These are phyloP conservation scores for Plasmopara halstedii DNA, from an alignment of 352 stramenopile genomes.

Conservation along the genomic window DNA sequence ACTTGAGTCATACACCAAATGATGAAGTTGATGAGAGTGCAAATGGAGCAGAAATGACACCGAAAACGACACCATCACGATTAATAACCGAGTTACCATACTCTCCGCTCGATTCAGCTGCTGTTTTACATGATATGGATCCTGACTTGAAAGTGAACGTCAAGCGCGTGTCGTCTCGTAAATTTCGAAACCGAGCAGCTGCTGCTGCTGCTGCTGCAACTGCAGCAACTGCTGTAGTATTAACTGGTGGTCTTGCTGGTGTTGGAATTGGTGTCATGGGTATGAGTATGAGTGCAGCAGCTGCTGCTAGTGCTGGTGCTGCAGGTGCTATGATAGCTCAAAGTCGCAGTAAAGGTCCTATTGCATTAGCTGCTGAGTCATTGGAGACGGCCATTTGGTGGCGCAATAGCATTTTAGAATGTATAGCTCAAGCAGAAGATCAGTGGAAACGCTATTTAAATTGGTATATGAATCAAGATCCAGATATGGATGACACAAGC, in stretches of 20 bases:
- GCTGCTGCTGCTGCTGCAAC: constrained; percentile 64
- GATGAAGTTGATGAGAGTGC: constrained; percentile 42
- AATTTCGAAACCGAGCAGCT: constrained; percentile 56
- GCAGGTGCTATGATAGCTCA: constrained; percentile 66
- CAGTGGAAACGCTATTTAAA: constrained; percentile 82
- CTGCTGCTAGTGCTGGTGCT: constrained; percentile 62
- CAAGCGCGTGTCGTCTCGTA: constrained; percentile 44
- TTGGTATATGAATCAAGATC: constrained; percentile 82
- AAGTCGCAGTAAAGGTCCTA: constrained; percentile 57
- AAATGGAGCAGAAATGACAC: constrained; percentile 15
- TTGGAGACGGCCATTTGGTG: constrained; percentile 80
- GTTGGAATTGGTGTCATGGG: constrained; percentile 72
- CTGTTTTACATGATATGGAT: constrained; percentile 19
- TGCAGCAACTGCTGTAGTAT: constrained; percentile 64
- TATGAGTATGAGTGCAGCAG: constrained; percentile 75
- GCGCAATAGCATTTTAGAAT: constrained; percentile 80
- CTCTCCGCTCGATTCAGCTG: constrained; percentile 20
- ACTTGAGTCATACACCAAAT: constrained; percentile 40
- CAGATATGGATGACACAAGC: constrained; percentile 36
- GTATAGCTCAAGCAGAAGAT: constrained; percentile 74
- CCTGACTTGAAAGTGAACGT: constrained; percentile 36
- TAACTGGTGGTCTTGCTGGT: constrained; percentile 69
- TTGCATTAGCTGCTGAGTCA: constrained; percentile 73
- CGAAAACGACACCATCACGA: constrained; percentile 12
- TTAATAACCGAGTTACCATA: constrained; percentile 25